A percentile compares a stretch with the other conserved stretches of the same genome.
These are phyloP conservation scores for Psophocarpus tetragonolobus DNA, from an alignment of 306 rosid genomes.

Conservation along the genomic window DNA sequence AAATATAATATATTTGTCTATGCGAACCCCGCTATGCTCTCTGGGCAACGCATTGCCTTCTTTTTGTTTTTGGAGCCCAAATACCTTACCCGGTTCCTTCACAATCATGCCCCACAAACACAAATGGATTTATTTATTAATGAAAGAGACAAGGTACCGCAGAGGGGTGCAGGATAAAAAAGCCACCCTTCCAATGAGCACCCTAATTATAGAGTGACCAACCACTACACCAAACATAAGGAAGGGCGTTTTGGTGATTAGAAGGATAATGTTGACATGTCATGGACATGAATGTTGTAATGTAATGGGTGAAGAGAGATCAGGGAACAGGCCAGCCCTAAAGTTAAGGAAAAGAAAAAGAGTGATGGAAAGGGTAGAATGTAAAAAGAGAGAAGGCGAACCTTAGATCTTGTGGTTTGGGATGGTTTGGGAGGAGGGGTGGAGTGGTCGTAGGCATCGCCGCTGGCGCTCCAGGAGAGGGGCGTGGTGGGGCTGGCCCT, in stretches of 20 bases:
- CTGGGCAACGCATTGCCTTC: not conserved
- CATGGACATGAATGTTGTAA: no score
- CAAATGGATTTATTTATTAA: no score
- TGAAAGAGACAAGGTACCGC: not conserved
- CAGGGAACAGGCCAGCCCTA: no score
- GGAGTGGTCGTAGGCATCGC: conserved; percentile 65
- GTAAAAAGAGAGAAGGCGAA: conserved; percentile 23
- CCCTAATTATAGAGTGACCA: conserved; percentile 36
- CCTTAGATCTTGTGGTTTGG: conserved; percentile 78
- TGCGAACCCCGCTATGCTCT: no score
- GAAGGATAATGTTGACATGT: no score
- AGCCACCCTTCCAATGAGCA: not conserved
- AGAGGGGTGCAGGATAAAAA: conserved; percentile 29
- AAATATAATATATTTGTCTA: no score
- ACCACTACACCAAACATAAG: conserved; percentile 51
- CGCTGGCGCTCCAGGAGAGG: conserved; percentile 74
- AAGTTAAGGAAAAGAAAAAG: no score
- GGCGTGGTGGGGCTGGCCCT: conserved; percentile 94
- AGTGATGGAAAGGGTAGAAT: no score
- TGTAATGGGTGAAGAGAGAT: no score
- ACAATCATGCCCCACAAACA: no score
- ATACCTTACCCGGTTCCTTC: no score
- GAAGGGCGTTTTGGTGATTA: no score
- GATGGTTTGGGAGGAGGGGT: conserved; percentile 36
- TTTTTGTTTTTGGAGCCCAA: conserved; percentile 10